Base-by-base conservation (phyloP, 2,329 filamentous ascomycete species). In the Phyllosticta citribraziliensis region DNA sequence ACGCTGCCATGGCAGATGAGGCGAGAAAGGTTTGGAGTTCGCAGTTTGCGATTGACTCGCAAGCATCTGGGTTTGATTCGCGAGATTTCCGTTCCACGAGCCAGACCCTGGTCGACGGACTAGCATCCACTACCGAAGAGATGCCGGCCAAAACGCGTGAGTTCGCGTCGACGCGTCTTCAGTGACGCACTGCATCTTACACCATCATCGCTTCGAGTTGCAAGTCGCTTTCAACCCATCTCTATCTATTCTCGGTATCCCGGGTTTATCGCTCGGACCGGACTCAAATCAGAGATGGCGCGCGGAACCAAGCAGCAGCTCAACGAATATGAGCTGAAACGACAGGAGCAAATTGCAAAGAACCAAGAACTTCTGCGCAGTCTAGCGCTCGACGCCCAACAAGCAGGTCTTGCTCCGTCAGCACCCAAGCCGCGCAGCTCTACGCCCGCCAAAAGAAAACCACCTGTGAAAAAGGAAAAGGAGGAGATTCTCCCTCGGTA, bases 241-340 rank as follows among this genome's bases (percentile, higher is more conserved):
- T n/a, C n/a, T 3, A n/a, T 47, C 17, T n/a, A n/a, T 14, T n/a
- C 40, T n/a, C 17, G 17, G 40, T 47, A 47, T 19, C n/a, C 6
- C n/a, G 5, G 17, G 2, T 4, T 47, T n/a, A 47, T 8, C 6
- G n/a, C 17, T n/a, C 14, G 14, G 27, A 30, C 5, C 9, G 2
- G 5, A 30, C 9, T 10, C 27, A 6, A 5, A 55, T 25, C n/a
- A 24, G 25, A 10, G 57, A 72, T 76, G 74, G 72, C 72, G 50
- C 66, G 65, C 63, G 67, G 61, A 62, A 57, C 65, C 63, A 72
- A 81, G 68, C 72, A 76, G 30, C 82, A 82, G 40, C 78, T 95
- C 67, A 95, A 89, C 74, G 89, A 91, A 50, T 97, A 96, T 74
- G 92, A 96, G 79, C 86, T 87, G 68, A 86, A 89, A 66, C 83